Conservation (phyloP, 768 basidiomycete genomes). For the Favolaschia claudopus region DNA sequence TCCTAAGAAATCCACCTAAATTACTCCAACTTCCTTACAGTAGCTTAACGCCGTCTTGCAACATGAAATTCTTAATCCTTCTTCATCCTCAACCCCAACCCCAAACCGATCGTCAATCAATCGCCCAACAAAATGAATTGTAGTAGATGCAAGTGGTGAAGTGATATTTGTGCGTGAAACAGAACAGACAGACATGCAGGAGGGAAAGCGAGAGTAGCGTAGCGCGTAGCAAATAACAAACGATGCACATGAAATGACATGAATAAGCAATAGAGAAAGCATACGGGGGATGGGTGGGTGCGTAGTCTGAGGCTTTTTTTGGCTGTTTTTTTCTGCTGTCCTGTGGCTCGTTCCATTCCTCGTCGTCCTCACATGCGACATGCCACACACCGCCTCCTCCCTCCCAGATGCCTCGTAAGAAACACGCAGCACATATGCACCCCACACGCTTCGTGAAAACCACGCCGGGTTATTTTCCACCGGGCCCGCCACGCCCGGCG, state of each 20-base stretch:
- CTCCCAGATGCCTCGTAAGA: background rate
- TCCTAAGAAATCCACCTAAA: too few relatives aligned
- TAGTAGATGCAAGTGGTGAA: conserved; percentile 25
- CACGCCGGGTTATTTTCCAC: conserved; percentile 24
- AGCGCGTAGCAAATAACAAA: too few relatives aligned
- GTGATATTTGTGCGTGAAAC: conserved; percentile 21
- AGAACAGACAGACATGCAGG: conserved; percentile 23
- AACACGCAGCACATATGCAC: conserved; percentile 7
- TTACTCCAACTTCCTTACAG: too few relatives aligned
- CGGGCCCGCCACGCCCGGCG: conserved; percentile 26
- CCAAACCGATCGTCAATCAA: background rate
- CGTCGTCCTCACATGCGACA: background rate
- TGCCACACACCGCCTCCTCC: background rate
- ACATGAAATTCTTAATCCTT: too few relatives aligned
- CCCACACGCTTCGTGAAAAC: background rate
- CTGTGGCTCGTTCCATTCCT: too few relatives aligned
- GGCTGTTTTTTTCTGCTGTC: background rate
- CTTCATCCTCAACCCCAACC: too few relatives aligned
- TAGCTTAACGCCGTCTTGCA: too few relatives aligned
- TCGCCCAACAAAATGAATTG: conserved; percentile 11
- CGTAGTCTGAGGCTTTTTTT: background rate
- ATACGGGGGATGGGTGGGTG: background rate
- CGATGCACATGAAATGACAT: conserved; percentile 8
- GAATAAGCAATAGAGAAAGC: conserved; percentile 11
- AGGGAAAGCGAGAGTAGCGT: conserved; percentile 24